Evolutionary conservation across 257 asterid genomes (phyloP).

Genomic region (Marsdenia floribunda): DNA sequence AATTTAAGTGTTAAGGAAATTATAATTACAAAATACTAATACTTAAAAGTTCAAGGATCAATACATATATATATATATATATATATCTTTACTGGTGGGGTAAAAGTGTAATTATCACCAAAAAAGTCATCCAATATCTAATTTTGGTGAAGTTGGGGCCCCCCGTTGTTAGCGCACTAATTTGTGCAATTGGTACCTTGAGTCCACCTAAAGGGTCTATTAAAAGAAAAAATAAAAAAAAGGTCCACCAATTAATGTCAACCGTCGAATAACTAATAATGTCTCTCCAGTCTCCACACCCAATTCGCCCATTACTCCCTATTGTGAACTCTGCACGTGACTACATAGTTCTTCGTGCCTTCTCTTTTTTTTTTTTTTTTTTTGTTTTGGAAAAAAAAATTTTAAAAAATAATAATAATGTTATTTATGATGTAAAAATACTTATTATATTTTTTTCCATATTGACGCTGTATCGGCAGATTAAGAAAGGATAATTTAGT

Average conservation of each 20-base stretch:
- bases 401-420: no score
- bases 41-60: neutral
- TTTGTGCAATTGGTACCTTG: conserved; percentile 11
- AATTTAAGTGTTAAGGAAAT: no score
- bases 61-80: neutral
- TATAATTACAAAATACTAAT: no score
- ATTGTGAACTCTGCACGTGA: neutral
- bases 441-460: no score
- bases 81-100: neutral
- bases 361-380: no score
- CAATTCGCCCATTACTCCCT: no score
- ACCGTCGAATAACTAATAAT: neutral
- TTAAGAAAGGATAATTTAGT: no score
- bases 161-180: conserved; percentile 14
- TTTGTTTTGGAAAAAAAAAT: no score
- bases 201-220: neutral
- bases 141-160: neutral
- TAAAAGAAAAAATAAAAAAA: neutral
- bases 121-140: neutral
- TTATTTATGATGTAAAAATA: no score
- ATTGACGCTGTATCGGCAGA: no score
- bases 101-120: neutral
- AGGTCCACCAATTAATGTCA: conserved; percentile 1
- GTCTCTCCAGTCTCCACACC: neutral
- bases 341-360: neutral